phyloP scores from a whole-genome alignment of 2,329 filamentous ascomycete species.

The Hypoxylon rubiginosum region DNA sequence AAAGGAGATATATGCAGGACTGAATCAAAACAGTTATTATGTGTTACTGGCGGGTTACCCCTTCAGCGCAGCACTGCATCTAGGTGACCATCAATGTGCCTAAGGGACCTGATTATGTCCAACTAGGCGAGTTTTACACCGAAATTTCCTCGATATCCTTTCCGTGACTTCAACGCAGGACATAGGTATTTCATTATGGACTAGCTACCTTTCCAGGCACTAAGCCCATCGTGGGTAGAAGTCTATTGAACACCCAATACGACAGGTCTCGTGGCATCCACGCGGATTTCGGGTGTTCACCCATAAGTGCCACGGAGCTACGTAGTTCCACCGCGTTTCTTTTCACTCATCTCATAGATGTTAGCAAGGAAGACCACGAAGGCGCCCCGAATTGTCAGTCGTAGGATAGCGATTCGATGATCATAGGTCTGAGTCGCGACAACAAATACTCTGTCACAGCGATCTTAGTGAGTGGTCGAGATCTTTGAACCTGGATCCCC shows the following conservation, averaged over 20 bases:
- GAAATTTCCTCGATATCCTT: too few species aligned
- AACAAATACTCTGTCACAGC: too few species aligned
- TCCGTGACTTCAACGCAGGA: too few species aligned
- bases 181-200: too few species aligned
- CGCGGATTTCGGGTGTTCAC: neutral
- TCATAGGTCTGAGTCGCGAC: neutral
- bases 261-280: neutral
- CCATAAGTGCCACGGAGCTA: neutral
- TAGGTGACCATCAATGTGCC: too few species aligned
- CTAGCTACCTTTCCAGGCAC: too few species aligned
- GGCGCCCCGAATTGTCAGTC: neutral
- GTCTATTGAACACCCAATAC: neutral
- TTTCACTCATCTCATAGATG: neutral
- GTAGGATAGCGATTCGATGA: neutral
- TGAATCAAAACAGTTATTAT: constrained; percentile 11
- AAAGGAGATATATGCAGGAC: constrained; percentile 2
- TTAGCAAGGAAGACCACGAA: too few species aligned
- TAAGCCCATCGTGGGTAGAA: neutral
- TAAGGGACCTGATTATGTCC: too few species aligned
- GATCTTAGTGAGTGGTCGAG: too few species aligned
- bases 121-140: too few species aligned
- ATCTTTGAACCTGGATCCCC: neutral
- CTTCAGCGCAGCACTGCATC: neutral
- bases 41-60: neutral
- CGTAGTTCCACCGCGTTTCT: neutral